Conservation (phyloP, 2,329 filamentous ascomycete species). For the Alternaria triticimaculans region DNA sequence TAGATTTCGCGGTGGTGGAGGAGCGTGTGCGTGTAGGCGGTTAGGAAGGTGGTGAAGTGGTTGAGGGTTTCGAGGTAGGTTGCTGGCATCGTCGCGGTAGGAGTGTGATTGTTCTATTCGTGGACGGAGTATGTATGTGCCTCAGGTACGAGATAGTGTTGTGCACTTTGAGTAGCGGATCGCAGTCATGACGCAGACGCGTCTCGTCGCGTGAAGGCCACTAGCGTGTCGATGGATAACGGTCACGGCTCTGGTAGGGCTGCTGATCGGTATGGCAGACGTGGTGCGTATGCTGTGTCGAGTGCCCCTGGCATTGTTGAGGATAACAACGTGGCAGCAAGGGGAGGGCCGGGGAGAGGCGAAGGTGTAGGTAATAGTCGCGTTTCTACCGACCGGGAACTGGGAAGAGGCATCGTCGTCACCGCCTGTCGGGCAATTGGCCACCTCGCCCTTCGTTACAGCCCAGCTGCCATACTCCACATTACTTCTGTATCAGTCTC, state of each 20-base stretch:
- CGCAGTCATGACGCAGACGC: conserved; percentile 7
- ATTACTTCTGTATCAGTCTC: not conserved
- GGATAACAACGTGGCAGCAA: conserved; percentile 7
- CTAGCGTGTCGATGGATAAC: conserved; percentile 3
- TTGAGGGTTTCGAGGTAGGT: conserved; percentile 61
- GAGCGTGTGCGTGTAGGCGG: conserved; percentile 82
- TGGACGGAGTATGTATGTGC: not conserved
- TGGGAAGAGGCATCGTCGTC: not conserved
- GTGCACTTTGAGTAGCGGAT: not conserved
- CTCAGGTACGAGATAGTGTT: not conserved
- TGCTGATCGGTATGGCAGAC: not conserved
- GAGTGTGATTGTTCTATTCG: not conserved
- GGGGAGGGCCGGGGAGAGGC: not conserved
- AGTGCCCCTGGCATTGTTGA: conserved; percentile 6
- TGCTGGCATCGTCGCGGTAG: conserved; percentile 29
- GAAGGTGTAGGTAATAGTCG: not conserved
- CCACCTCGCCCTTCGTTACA: not conserved
- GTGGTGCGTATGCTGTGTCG: conserved; percentile 9
- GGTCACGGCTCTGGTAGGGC: not conserved
- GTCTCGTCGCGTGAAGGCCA: conserved; percentile 14
- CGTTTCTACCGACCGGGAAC: conserved; percentile 5
- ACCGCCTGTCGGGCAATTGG: not conserved
- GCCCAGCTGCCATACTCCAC: not conserved
- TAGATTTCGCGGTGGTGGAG: conserved; percentile 84
- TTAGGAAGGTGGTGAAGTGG: conserved; percentile 80